Base-by-base conservation (phyloP, 441 rosid species). In the Breynia disticha region DNA sequence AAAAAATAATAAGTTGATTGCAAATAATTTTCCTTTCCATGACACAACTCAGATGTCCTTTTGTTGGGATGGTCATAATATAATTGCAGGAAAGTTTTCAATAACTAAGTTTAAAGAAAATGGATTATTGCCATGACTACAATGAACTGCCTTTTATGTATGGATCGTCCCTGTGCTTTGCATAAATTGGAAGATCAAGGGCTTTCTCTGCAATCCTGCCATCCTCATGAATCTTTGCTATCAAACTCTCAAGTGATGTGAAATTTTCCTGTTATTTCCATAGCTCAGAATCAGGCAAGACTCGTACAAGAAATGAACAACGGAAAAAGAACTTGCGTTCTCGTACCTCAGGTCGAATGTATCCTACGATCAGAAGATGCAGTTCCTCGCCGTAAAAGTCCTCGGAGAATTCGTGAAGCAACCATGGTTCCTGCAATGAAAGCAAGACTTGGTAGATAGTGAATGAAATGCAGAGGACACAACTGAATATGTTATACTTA, bases 321-420 rank as follows among this genome's bases (percentile, higher is more conserved):
- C 7, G 46, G 45, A 11, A 16, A 20, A 22, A 21, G 53, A 52
- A 28, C 0, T 28, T 28, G 35, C 8, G 35, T 3, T 28, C 35
- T 28, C 35, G 35, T 75, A 87, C 96, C 94, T 91, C 91, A 9
- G 96, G 86, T 45, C 94, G 88, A 49, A 86, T 85, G 54, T 87
- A 85, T 72, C 96, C 94, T 32, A 85, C 86, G 19, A 91, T 55
- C 48, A 86, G 76, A 38, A 91, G 87, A 56, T 55, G 81, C 52
- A 87, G 63, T 68, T 83, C 98, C 76, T 80, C 93, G 0, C 87
- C 96, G n/a, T 91, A 87, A 78, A 85, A 85, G 71, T 87, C 95
- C 55, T 78, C 94, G 0, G 73, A 32, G 55, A 87, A 91, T 55
- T 87, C 79, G 58, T 86, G 87, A 62, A 85, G 93, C 71, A 91